Base-by-base conservation (phyloP, 768 basidiomycete genomes). In the Xerocomellus dryophilus region DNA sequence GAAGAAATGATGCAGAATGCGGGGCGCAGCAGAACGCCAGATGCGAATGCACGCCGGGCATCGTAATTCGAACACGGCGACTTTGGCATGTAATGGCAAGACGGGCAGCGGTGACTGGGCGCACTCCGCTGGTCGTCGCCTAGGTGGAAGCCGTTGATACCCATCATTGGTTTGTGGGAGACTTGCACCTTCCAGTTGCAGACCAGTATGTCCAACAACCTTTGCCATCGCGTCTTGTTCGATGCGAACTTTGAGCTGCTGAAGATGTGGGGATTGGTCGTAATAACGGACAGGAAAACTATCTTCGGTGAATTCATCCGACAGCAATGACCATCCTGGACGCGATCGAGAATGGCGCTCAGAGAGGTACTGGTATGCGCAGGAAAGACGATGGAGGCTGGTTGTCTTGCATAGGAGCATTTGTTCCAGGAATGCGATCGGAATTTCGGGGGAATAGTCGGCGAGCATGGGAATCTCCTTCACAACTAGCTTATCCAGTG, bases 251-350 rank as follows among this genome's bases (percentile, higher is more conserved):
- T 64, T 66, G 7, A 77, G 54, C 0, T 2, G 5, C 38, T 68
- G 68, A n/a, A 72, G 65, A 9, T 21, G 2, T 0, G 7, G 2
- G 0, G 74, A 68, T 3, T 8, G 3, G 14, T 58, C 27, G 41
- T 73, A 78, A 48, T 73, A 75, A 27, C 71, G 70, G 10, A 72
- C 60, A 1, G 69, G 44, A 47, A 81, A 73, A 2, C 68, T 68
- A 11, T 57, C 43, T 1, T 20, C 0, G 1, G 59, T 43, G 12
- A 64, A 43, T 7, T 36, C 41, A 25, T 67, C 39, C 2, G 66
- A 62, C 51, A 76, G 76, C 2, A 74, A 63, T 0, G 76, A 75
- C 36, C 61, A 56, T 7, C 53, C 5, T 8, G 20, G 32, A 7
- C 29, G 58, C 7, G 60, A 63, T 0, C n/a, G 21, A 8, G 53